phyloP scores from a whole-genome alignment of 139 green algal genomes.

The Desmodesmus armatus region DNA sequence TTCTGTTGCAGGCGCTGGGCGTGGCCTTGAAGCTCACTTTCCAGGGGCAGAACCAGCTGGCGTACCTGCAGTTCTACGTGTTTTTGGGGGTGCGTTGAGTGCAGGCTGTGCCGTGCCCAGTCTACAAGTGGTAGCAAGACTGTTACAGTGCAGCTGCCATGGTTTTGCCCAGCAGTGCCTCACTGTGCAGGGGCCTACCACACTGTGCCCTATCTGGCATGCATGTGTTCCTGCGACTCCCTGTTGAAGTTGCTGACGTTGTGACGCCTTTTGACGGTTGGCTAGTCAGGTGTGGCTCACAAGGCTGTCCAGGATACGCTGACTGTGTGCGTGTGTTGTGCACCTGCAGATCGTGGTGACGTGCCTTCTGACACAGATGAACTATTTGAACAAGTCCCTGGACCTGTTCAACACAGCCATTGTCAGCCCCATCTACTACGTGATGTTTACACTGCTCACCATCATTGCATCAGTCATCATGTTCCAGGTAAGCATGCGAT shows the following conservation, averaged over 20 bases:
- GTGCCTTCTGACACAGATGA: constrained; percentile 96
- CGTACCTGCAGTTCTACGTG: constrained; percentile 76
- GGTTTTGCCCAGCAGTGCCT: too few relatives aligned
- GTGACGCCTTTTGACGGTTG: too few relatives aligned
- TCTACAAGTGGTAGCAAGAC: too few relatives aligned
- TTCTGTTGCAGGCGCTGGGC: constrained; percentile 82
- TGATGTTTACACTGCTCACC: constrained; percentile 97
- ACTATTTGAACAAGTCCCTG: constrained; percentile 97
- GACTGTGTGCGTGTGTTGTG: too few relatives aligned
- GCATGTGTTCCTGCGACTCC: too few relatives aligned
- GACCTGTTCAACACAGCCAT: constrained; percentile 99
- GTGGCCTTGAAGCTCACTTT: constrained; percentile 97
- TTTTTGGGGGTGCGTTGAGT: constrained; percentile 78
- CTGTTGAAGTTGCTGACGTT: background rate
- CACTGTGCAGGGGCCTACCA: too few relatives aligned
- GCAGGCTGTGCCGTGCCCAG: too few relatives aligned
- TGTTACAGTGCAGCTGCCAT: too few relatives aligned
- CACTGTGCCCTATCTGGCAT: too few relatives aligned
- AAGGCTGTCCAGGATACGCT: too few relatives aligned
- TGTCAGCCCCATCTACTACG: constrained; percentile 98
- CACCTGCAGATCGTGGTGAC: constrained; percentile 75
- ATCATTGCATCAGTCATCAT: constrained; percentile 76
- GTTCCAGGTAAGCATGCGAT: constrained; percentile 64
- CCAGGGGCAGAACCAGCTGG: constrained; percentile 93
- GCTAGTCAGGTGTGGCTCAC: too few relatives aligned